phyloP scores from a whole-genome alignment of 1,139 yeast species.

The Diutina pseudorugosa region DNA sequence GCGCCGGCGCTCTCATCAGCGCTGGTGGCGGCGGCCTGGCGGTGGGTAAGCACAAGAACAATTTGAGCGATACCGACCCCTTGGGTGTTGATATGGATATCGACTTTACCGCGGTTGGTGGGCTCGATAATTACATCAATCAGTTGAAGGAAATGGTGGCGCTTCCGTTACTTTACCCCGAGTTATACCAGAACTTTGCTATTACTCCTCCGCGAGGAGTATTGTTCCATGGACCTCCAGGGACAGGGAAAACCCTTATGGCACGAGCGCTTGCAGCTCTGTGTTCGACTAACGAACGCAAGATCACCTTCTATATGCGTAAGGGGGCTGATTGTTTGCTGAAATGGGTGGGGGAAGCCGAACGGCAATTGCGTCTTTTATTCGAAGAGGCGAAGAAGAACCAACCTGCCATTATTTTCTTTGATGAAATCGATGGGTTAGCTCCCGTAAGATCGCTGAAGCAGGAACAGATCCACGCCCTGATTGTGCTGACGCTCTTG shows the following conservation, averaged over 20 bases:
- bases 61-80: conserved; percentile 87
- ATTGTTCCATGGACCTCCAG: conserved; percentile 97
- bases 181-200: conserved; percentile 76
- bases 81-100: conserved; percentile 88
- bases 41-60: conserved; percentile 41
- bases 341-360: conserved; percentile 99
- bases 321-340: conserved; percentile 97
- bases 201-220: conserved; percentile 98
- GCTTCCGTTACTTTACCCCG: conserved; percentile 86
- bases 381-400: conserved; percentile 95
- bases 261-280: conserved; percentile 96
- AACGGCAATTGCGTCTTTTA: conserved; percentile 75
- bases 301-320: conserved; percentile 94
- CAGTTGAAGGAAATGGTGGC: conserved; percentile 97
- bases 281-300: conserved; percentile 69
- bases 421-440: conserved; percentile 95
- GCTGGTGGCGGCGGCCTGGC: neutral
- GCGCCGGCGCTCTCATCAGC: neutral
- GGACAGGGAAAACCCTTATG: conserved; percentile 97
- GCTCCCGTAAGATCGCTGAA: conserved; percentile 97
- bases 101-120: conserved; percentile 86
- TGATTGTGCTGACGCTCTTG: conserved; percentile 85
- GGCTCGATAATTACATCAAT: conserved; percentile 78
- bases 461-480: conserved; percentile 96
- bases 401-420: conserved; percentile 91